phyloP scores from a whole-genome alignment of 1,139 yeast genomes.

The Debaryomyces singareniensis region DNA sequence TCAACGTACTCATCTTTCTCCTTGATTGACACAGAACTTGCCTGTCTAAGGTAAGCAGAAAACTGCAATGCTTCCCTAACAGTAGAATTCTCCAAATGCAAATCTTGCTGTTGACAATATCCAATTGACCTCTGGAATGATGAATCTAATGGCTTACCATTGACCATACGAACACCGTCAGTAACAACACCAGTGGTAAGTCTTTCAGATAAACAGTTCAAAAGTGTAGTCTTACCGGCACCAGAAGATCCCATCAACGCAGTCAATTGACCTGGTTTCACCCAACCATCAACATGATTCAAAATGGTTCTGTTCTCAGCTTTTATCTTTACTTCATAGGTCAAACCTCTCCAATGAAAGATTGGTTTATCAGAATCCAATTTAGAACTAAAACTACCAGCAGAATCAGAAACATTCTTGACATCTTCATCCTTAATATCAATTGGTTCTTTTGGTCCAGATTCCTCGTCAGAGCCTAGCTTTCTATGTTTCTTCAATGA shows the following conservation, averaged over 20 bases:
- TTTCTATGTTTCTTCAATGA: constrained; percentile 51
- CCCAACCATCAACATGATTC: constrained; percentile 76
- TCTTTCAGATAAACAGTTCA: constrained; percentile 73
- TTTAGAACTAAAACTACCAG: constrained; percentile 1
- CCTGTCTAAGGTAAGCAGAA: constrained; percentile 72
- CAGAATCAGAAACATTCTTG: neutral
- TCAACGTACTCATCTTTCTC: constrained; percentile 73
- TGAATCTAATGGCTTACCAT: constrained; percentile 60
- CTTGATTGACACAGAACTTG: constrained; percentile 39
- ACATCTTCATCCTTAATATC: neutral
- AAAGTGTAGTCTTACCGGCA: constrained; percentile 74
- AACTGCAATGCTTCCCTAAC: constrained; percentile 74
- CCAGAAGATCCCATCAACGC: constrained; percentile 81
- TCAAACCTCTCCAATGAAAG: constrained; percentile 76
- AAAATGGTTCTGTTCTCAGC: constrained; percentile 57
- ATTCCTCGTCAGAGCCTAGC: constrained; percentile 5
- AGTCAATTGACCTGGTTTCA: constrained; percentile 49
- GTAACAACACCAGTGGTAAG: constrained; percentile 74
- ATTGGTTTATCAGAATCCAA: constrained; percentile 22
- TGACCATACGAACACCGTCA: constrained; percentile 64
- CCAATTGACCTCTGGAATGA: constrained; percentile 81
- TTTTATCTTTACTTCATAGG: constrained; percentile 67
- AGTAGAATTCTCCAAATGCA: constrained; percentile 67
- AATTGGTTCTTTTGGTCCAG: constrained; percentile 1
- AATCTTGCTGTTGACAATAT: constrained; percentile 78